Base-by-base conservation (phyloP, 208 protist species). In the Naegleria lovaniensis region DNA sequence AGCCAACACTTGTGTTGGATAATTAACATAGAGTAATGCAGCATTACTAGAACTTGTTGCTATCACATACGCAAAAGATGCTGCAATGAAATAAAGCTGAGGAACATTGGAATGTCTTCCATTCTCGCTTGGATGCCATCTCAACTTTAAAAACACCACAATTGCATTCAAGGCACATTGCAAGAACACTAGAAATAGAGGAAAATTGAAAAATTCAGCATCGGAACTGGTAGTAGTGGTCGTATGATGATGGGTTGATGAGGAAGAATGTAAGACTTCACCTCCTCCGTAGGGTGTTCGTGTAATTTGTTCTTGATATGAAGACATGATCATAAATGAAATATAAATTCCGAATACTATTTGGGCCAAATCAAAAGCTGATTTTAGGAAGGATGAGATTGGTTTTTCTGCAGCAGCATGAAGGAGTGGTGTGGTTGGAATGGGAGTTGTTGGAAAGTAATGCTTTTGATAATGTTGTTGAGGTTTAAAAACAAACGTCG, bases 1-100 rank as follows among this genome's bases (percentile, higher is more conserved):
- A 11, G 85, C 85, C 15, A 89, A 40, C 19, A 89, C 85, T 89
- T 89, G 85, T 5, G 85, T 89, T 89, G 85, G 85, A 40, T 89
- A 89, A 67, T 67, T 89, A 0, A 89, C 51, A 67, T 89, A 89
- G 39, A 89, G 4, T 40, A 89, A 89, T 19, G 85, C 85, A 38
- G 85, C 43, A 89, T 89, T 89, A 40, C 48, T 67, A 2, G 48
- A 67, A 38, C 5, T 13, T 19, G 51, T 16, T 11, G 85, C 85
- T 40, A 38, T 0, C 13, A 89, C 51, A 29, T 89, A 89, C 5
- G n/a, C 29, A 39, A 89, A 89, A 39, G 85, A 88, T 13, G 85
- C 85, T 5, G 13, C 9, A 22, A 58, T 22, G 36, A 58, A 88
- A 58, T 40, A 88, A 4, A n/a, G 16, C 5, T 6, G 33, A n/a